Evolutionary conservation across 768 basidiomycete genomes (phyloP), one percentile per base, ranked within the genome.

Genomic region (Gymnopilus junonius): DNA sequence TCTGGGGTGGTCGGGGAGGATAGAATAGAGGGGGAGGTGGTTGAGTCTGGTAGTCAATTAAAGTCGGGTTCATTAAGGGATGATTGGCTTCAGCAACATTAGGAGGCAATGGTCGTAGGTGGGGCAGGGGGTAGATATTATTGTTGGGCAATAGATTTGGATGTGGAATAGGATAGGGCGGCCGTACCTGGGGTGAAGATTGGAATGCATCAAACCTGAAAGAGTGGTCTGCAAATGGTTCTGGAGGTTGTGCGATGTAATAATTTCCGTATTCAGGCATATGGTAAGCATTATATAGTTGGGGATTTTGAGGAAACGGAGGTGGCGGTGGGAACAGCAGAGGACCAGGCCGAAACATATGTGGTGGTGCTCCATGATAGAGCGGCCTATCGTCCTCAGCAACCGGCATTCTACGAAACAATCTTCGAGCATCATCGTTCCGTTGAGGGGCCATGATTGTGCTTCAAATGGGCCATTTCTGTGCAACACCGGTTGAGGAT

Each of bases 211-310:
- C 83, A 71, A 87, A 89, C 59, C 80, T 81, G 71, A 88, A 87
- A 42, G 81, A 77, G 75, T 84, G 88, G 57, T 88, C 87, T 63
- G 77, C 72, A 66, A 83, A 86, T 43, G 76, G 73, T 65, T 87
- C 85, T 62, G 81, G 81, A 63, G 84, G 76, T 32, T 82, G 80
- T 42, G 80, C 82, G 50, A 78, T 72, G 74, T 88, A 89, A 71
- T 89, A 90, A 8, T 80, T 77, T 25, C 83, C 78, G 71, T 87
- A 91, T 45, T 91, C 90, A 34, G 59, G 45, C 32, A 59, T 56
- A 55, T 59, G 64, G 68, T 84, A 89, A 42, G 76, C 72, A 46
- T 77, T 77, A 70, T 84, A 91, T 1, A 80, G 77, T 55, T 83
- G 75, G 8, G 77, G 77, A 55, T 80, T 34, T 37, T 46, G 83